A percentile compares a stretch with the other conserved stretches of the same genome.
Conservation (phyloP, 805 yeast genomes). For the Pichia eremophila region DNA sequence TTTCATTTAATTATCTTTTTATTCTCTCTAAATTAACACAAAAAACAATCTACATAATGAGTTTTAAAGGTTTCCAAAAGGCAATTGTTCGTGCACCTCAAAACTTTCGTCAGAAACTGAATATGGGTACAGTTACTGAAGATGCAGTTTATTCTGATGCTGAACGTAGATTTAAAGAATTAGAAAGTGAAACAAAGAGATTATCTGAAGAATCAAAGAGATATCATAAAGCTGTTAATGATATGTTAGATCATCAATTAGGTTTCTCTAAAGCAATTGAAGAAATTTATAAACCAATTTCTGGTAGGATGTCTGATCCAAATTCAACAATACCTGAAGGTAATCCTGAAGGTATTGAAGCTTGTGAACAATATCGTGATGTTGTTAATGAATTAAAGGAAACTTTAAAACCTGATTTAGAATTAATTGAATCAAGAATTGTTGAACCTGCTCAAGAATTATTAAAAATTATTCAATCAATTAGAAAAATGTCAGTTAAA, state of each 20-base stretch:
- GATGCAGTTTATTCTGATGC: conserved; percentile 94
- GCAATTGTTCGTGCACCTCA: conserved; percentile 86
- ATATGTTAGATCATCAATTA: conserved; percentile 87
- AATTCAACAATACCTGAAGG: conserved; percentile 81
- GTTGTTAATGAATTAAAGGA: conserved; percentile 81
- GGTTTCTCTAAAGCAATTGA: conserved; percentile 94
- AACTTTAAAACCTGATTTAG: conserved; percentile 84
- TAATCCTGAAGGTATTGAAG: conserved; percentile 93
- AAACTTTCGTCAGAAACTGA: conserved; percentile 76
- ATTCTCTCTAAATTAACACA: too few species aligned
- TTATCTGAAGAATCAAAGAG: conserved; percentile 83
- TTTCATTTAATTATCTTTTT: too few species aligned
- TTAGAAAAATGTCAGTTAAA: conserved; percentile 90
- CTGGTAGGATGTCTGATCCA: conserved; percentile 88
- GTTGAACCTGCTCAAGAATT: conserved; percentile 89
- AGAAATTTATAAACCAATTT: conserved; percentile 91
- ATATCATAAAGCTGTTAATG: conserved; percentile 85
- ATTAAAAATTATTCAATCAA: conserved; percentile 67
- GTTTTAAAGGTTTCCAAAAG: conserved; percentile 81
- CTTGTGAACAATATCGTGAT: conserved; percentile 83
- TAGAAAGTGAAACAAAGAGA: conserved; percentile 83
- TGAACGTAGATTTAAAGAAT: conserved; percentile 88
- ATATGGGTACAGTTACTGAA: conserved; percentile 70
- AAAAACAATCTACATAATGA: conserved; percentile 36
- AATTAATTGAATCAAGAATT: conserved; percentile 81